These are phyloP conservation scores for Canavalia gladiata DNA, from an alignment of 306 rosid species.

Conservation along the genomic window DNA sequence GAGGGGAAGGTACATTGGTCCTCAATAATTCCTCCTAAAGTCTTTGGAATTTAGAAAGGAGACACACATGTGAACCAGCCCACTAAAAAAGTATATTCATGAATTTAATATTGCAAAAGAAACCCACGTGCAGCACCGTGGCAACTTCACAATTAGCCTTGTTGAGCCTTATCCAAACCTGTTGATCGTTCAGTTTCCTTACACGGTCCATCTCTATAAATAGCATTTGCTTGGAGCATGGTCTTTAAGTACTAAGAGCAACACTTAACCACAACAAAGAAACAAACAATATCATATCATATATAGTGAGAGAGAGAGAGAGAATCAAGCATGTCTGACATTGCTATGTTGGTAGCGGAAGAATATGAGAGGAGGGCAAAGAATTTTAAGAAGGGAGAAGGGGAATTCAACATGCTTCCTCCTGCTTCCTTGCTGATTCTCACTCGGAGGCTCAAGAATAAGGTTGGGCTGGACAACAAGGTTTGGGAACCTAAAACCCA, in stretches of 20 bases:
- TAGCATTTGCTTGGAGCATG: neutral
- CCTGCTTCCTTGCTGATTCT: conserved; percentile 37
- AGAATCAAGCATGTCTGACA: conserved; percentile 64
- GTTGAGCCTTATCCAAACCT: conserved; percentile 50
- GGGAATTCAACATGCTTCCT: conserved; percentile 40
- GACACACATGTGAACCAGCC: conserved; percentile 8
- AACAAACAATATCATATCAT: neutral
- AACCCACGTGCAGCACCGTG: neutral
- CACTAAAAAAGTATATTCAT: neutral
- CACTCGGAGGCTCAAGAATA: conserved; percentile 48
- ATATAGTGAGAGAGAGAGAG: neutral
- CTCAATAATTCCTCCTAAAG: neutral
- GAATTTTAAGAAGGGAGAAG: conserved; percentile 33
- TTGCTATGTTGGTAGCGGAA: conserved; percentile 79
- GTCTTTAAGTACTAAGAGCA: neutral
- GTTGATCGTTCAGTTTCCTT: neutral
- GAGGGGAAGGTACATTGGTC: neutral
- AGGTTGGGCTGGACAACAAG: conserved; percentile 27
- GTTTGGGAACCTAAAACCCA: conserved; percentile 66
- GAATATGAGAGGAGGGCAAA: conserved; percentile 77
- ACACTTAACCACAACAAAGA: neutral
- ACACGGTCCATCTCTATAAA: conserved; percentile 19
- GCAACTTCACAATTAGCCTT: neutral
- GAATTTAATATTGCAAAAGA: neutral
- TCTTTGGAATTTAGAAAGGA: neutral